Evolutionary conservation across 2,329 filamentous ascomycete genomes (phyloP), one percentile per base, ranked within the genome.

Genomic region (Albifimbria verrucaria): DNA sequence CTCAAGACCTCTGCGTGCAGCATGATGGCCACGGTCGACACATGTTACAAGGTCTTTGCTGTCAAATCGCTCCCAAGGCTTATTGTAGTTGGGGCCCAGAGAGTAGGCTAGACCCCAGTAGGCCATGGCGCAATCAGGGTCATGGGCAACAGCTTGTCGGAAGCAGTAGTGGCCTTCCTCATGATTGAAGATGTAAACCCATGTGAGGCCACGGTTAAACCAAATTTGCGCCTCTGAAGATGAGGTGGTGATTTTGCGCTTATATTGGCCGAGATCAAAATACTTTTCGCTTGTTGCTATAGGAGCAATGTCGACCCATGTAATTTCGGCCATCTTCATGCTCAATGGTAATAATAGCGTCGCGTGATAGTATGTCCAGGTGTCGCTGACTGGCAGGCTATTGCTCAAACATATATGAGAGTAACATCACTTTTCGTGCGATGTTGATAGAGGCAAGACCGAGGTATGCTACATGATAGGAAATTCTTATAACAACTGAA

Each of bases 181-280:
- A 58, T 89, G 87, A 60, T 90, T 89, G 72, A 90, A 90, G 3
- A 73, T 84, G 64, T 87, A 90, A 44, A 75, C 77, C 87, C 87
- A 90, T 15, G 82, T 74, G 17, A 90, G 70, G 1, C 86, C 87
- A 3, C 85, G 79, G 60, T 86, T 76, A 59, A 88, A 88, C 86
- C 87, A 90, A 36, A 60, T 70, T 60, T 85, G 80, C 0, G 83
- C 77, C 45, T 76, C 72, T 3, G 64, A 50, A 57, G 65, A 82
- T n/a, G 56, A 66, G 1, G 84, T 83, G 22, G 70, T 83, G 32
- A 89, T 71, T 2, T 68, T 59, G 11, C 81, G 78, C 18, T 69
- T 66, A 62, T 79, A 85, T 0, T 70, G 62, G 52, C 86, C 85
- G 1, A 89, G 77, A 56, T 88, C 65, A 63, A 88, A 77, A 42